phyloP scores from a whole-genome alignment of 1,284 basidiomycete species.

The Veloboletus limbatus region DNA sequence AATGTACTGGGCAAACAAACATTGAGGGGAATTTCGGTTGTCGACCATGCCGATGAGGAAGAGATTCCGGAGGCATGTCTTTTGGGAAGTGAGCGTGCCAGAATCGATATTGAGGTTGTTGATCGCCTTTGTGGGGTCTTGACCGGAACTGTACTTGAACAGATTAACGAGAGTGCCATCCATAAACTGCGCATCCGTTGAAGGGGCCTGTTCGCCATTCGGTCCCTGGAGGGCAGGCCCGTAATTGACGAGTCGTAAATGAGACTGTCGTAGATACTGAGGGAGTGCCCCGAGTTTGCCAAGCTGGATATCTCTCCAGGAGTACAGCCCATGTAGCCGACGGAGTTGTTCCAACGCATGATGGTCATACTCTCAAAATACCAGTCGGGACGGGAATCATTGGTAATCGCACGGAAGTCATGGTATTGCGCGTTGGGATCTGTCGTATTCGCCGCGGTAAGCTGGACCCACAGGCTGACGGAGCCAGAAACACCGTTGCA shows the following conservation, averaged over 20 bases:
- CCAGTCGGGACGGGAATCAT: no score
- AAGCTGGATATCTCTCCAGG: no score
- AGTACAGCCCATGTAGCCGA: no score
- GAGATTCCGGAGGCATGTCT: conserved; percentile 87
- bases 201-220: conserved; percentile 56
- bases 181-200: conserved; percentile 80
- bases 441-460: no score
- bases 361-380: no score
- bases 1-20: conserved; percentile 90
- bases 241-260: conserved; percentile 84
- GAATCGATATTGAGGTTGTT: conserved; percentile 64
- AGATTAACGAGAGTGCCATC: conserved; percentile 66
- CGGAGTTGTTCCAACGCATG: no score
- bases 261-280: no score
- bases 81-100: conserved; percentile 74
- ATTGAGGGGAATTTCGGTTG: conserved; percentile 88
- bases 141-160: conserved; percentile 82
- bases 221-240: conserved; percentile 61
- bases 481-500: no score
- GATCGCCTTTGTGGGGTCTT: conserved; percentile 82
- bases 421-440: no score
- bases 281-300: no score
- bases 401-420: no score
- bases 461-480: no score
- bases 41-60: conserved; percentile 93